Conservation (phyloP, 306 rosid genomes). For the Trifolium dubium region DNA sequence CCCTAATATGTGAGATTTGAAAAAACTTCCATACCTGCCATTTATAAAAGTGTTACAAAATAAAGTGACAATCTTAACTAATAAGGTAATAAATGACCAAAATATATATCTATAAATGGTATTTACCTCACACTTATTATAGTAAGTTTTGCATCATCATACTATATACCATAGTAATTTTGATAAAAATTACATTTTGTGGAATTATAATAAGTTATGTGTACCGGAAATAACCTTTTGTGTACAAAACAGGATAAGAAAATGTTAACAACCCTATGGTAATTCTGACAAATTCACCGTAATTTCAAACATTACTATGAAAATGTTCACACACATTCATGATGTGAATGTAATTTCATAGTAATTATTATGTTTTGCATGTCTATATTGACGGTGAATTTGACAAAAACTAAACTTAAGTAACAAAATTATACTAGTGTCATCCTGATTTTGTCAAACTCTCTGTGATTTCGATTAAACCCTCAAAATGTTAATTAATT, state of each 20-base stretch:
- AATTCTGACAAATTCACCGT: neutral
- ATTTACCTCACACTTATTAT: conserved; percentile 35
- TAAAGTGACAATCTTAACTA: conserved; percentile 32
- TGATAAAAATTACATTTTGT: too few relatives aligned
- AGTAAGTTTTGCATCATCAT: neutral
- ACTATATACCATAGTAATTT: neutral
- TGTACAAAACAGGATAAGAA: too few relatives aligned
- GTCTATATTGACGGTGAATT: neutral
- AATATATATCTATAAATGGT: conserved; percentile 43
- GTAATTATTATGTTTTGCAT: neutral
- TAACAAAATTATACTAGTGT: neutral
- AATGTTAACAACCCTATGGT: too few relatives aligned
- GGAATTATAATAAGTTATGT: too few relatives aligned
- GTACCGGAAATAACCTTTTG: too few relatives aligned
- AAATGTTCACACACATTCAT: conserved; percentile 19
- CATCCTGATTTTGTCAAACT: neutral
- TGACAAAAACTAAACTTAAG: neutral
- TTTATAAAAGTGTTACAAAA: neutral
- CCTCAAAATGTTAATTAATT: conserved; percentile 9
- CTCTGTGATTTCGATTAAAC: neutral
- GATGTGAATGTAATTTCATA: neutral
- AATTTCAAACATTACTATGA: neutral
- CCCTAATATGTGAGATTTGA: conserved; percentile 95
- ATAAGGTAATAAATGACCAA: conserved; percentile 40
- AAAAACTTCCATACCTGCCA: conserved; percentile 88